These are phyloP conservation scores for Phytophthora ohioensis DNA, from an alignment of 352 stramenopile genomes.

Conservation along the genomic window DNA sequence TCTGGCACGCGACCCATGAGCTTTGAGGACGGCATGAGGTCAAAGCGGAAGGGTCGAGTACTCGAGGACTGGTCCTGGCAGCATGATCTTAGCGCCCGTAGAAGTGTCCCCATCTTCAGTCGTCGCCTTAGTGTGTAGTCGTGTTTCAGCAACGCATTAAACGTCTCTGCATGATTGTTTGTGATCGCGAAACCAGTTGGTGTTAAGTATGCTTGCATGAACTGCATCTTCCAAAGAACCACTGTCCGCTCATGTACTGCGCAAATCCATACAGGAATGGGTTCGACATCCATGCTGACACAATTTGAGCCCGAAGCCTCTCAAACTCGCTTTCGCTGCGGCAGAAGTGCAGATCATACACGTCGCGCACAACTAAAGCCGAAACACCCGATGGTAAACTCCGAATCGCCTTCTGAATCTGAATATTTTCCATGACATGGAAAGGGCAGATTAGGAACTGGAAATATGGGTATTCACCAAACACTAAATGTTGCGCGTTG, in stretches of 20 bases:
- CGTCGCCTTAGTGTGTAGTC: neutral
- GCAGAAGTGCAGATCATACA: too few relatives aligned
- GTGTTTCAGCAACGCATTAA: neutral
- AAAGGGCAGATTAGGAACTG: constrained; percentile 28
- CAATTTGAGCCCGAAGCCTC: too few relatives aligned
- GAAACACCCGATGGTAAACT: neutral
- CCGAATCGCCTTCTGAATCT: neutral
- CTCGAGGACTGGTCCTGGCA: neutral
- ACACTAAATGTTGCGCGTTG: neutral
- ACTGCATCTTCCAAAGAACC: neutral
- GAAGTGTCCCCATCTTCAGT: neutral
- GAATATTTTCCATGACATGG: neutral
- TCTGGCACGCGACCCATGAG: neutral
- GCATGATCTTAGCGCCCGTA: neutral
- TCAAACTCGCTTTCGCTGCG: too few relatives aligned
- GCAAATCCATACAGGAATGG: neutral
- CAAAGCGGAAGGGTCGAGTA: neutral
- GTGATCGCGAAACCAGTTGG: neutral
- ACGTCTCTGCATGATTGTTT: neutral
- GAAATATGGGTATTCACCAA: neutral
- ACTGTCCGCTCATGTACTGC: neutral
- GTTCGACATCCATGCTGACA: too few relatives aligned
- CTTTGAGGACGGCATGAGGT: neutral
- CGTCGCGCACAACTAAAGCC: too few relatives aligned
- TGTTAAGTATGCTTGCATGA: neutral